Base-by-base conservation (phyloP, 257 asterid genomes). In the Vinca minor region DNA sequence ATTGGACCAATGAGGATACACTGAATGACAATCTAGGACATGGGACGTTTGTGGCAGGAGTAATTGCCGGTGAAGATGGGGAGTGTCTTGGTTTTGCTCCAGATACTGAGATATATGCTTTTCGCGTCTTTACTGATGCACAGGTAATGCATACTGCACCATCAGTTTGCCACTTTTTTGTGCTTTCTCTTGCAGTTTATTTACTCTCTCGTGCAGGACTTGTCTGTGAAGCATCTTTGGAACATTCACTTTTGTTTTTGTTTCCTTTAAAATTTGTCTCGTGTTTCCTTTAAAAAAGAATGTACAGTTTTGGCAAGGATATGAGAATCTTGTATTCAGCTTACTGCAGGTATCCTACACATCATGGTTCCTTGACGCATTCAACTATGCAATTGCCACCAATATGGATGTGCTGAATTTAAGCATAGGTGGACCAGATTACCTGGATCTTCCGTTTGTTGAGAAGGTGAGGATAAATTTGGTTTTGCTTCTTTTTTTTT, bases 61-160 rank as follows among this genome's bases (percentile, higher is more conserved):
- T 92, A 67, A 79, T 92, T 67, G 97, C 98, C 69, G 93, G 98
- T 72, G 91, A 89, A 75, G 95, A 92, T 81, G 77, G 80, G 69
- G 95, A 89, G 54, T 92, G 97, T 76, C 98, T 91, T 74, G 98
- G 98, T 78, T 92, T 92, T 87, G 95, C 98, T 70, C 97, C 98
- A 57, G 97, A 92, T 62, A 79, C 96, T 2, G 98, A 92, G 83
- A 87, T 92, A 42, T 92, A 89, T 84, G 98, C 98, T 53, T 92
- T 85, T 74, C 87, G 98, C 61, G 97, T 92, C 72, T 92, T 92
- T 63, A 92, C 98, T 71, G 95, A 92, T 77, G 86, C 97, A 59
- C 98, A 89, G 96, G 97, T 92, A 87, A 86, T 79, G 88, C 79
- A 72, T 81, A 75, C 68, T 80, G 60, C 53, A 15, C 70, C 32